Evolutionary conservation across 2,329 filamentous ascomycete genomes (phyloP).

Genomic region (Curvularia verruculosa): DNA sequence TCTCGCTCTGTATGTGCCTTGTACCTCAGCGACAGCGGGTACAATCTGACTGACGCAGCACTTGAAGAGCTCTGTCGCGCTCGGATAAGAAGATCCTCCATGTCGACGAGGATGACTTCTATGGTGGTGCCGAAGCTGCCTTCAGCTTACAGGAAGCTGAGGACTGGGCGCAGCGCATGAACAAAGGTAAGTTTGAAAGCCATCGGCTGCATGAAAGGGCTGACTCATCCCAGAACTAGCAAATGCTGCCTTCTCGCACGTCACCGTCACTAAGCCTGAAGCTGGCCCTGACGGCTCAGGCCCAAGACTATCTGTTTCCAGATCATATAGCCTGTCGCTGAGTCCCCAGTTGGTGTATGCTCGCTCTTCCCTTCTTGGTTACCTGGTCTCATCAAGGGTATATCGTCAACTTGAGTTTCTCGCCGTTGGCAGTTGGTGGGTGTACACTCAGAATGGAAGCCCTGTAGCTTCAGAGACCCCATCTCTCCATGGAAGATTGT

Average conservation of each 20-base stretch:
- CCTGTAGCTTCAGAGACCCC: background rate
- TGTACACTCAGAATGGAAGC: constrained; percentile 56
- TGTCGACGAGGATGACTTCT: constrained; percentile 84
- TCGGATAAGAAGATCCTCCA: constrained; percentile 92
- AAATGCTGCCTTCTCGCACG: constrained; percentile 36
- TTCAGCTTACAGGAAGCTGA: constrained; percentile 83
- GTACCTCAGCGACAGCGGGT: constrained; percentile 26
- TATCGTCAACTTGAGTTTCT: constrained; percentile 92
- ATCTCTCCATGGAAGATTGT: constrained; percentile 51
- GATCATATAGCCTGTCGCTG: constrained; percentile 81
- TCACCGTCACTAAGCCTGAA: constrained; percentile 43
- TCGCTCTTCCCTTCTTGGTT: constrained; percentile 75
- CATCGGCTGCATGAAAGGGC: background rate
- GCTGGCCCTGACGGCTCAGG: constrained; percentile 26
- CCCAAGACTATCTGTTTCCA: constrained; percentile 63
- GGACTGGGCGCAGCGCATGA: constrained; percentile 66
- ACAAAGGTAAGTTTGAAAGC: constrained; percentile 34
- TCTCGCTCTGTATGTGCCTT: constrained; percentile 58
- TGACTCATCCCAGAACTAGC: constrained; percentile 23
- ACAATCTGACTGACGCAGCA: constrained; percentile 75
- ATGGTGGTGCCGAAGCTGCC: constrained; percentile 84
- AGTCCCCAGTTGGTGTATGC: constrained; percentile 88
- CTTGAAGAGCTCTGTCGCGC: constrained; percentile 82
- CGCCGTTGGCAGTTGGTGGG: constrained; percentile 90
- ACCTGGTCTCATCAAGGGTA: constrained; percentile 86